These are phyloP conservation scores for Nicotiana otophora DNA, from an alignment of 257 asterid genomes.

Conservation along the genomic window DNA sequence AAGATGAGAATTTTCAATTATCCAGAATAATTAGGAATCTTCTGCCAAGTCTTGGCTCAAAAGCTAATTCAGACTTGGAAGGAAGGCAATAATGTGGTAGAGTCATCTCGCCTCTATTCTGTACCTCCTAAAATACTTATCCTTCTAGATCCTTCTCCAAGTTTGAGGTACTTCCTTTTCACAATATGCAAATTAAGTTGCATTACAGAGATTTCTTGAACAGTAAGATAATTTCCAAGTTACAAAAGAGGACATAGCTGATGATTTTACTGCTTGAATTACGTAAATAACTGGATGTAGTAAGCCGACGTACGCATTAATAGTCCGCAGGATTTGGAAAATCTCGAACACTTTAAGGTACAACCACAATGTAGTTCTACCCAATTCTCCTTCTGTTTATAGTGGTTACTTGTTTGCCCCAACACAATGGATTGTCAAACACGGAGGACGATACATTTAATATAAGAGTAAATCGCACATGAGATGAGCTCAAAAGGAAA, in stretches of 20 bases:
- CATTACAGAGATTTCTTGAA: not conserved
- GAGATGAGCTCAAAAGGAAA: not conserved
- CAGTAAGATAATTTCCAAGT: not conserved
- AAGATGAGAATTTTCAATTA: not conserved
- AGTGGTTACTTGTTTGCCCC: not conserved
- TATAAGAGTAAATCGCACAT: not conserved
- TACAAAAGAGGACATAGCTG: not conserved
- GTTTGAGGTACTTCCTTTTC: not conserved
- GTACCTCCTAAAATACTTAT: not conserved
- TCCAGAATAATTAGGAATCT: not conserved
- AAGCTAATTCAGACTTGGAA: not conserved
- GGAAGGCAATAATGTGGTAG: not conserved
- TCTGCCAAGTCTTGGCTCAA: not conserved
- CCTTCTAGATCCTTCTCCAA: not conserved
- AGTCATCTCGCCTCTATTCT: not conserved
- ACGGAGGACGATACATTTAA: not conserved
- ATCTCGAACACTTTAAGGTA: not conserved
- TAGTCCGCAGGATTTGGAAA: too few relatives aligned
- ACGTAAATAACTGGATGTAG: not conserved
- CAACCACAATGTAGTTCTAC: not conserved
- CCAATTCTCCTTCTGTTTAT: not conserved
- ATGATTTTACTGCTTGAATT: not conserved
- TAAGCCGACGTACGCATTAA: not conserved
- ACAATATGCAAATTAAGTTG: not conserved
- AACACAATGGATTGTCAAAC: not conserved